phyloP scores from a whole-genome alignment of 108 stramenopile genomes.

The Fragilaria crotonensis region DNA sequence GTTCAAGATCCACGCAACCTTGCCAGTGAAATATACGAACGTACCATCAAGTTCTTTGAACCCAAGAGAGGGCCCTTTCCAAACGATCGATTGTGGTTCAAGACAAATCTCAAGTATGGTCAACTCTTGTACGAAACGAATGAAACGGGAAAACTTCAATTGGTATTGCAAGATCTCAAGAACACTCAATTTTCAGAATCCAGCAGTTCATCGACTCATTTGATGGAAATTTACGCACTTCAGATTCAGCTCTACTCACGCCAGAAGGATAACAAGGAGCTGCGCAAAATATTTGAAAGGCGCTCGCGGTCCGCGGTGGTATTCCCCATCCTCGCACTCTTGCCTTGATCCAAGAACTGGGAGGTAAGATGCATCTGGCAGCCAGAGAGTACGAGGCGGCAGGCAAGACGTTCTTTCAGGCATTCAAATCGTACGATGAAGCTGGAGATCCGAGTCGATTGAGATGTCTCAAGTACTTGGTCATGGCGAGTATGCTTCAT shows the following conservation, averaged over 20 bases:
- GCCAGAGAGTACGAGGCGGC: slow-evolving; percentile 72
- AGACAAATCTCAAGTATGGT: slow-evolving; percentile 90
- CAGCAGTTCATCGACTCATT: slow-evolving; percentile 45
- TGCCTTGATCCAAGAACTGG: slow-evolving; percentile 86
- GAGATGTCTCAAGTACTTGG: slow-evolving; percentile 85
- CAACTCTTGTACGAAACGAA: slow-evolving; percentile 88
- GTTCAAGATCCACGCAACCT: slow-evolving; percentile 33
- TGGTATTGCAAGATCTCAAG: slow-evolving; percentile 75
- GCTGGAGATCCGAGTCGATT: slow-evolving; percentile 84
- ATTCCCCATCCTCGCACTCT: slow-evolving; percentile 90
- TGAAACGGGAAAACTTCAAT: slow-evolving; percentile 76
- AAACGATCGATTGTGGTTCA: slow-evolving; percentile 92
- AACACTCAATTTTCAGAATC: slow-evolving; percentile 8
- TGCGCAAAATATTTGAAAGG: slow-evolving; percentile 81
- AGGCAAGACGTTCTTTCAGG: slow-evolving; percentile 80
- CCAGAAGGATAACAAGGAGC: slow-evolving; percentile 79
- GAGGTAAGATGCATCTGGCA: slow-evolving; percentile 92
- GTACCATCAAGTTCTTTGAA: slow-evolving; percentile 67
- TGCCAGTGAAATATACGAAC: slow-evolving; percentile 63
- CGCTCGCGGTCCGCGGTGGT: slow-evolving; percentile 81
- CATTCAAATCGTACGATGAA: slow-evolving; percentile 94
- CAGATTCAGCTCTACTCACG: slow-evolving; percentile 88
- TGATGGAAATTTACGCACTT: slow-evolving; percentile 88
- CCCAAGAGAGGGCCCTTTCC: slow-evolving; percentile 60
- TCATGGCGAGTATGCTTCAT: slow-evolving; percentile 91